Percentiles rank a stretch among this genome's conserved stretches.
These are phyloP conservation scores for Fusarium equiseti DNA, from an alignment of 2,329 filamentous ascomycete species.

Conservation along the genomic window DNA sequence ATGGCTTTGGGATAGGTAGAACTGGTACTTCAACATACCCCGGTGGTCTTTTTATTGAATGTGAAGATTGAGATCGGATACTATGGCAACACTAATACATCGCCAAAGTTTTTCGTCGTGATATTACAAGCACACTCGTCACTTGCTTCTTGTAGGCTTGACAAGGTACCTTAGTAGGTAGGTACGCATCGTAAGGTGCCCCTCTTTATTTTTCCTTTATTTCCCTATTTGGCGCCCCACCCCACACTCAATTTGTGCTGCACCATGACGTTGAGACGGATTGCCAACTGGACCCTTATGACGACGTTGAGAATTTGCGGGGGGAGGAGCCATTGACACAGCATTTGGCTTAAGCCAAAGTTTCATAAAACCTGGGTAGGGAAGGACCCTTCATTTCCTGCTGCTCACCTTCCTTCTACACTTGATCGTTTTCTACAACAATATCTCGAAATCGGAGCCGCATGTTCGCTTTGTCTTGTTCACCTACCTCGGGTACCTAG, in stretches of 20 bases:
- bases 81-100: background rate
- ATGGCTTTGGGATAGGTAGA: background rate
- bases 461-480: background rate
- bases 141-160: background rate
- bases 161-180: background rate
- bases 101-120: background rate
- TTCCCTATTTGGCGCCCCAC: background rate
- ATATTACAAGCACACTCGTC: background rate
- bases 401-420: background rate
- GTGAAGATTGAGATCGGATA: background rate
- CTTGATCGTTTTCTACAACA: background rate
- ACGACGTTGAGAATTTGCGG: slow-evolving; percentile 30
- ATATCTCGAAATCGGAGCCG: background rate
- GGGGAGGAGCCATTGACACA: background rate
- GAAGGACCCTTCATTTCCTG: slow-evolving; percentile 3
- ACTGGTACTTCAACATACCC: background rate
- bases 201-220: background rate
- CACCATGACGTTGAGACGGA: slow-evolving; percentile 35
- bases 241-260: slow-evolving; percentile 27
- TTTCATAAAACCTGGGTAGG: slow-evolving; percentile 15
- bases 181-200: background rate
- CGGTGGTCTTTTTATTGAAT: background rate
- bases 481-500: background rate
- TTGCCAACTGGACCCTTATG: slow-evolving; percentile 39
- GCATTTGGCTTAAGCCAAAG: background rate